phyloP scores from a whole-genome alignment of 352 stramenopile genomes.

The Achlya hypogyna region DNA sequence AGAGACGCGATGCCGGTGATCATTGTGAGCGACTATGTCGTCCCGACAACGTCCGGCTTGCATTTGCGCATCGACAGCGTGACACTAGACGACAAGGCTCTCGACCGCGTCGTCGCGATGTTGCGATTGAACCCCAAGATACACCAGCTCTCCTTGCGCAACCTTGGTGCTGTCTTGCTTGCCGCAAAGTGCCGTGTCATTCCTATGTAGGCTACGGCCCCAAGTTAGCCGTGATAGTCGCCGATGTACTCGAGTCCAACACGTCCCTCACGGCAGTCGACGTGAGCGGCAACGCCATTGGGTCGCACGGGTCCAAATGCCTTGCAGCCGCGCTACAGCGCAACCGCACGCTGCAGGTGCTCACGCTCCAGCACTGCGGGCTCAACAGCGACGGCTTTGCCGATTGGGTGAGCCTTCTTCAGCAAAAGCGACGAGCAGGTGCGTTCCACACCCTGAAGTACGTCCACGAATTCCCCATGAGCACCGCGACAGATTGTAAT shows the following conservation, averaged over 20 bases:
- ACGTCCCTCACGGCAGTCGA: conserved; percentile 1
- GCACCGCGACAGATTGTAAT: too few species aligned
- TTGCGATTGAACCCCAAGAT: not conserved
- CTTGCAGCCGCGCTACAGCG: not conserved
- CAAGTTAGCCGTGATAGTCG: conserved; percentile 13
- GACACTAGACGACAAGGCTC: not conserved
- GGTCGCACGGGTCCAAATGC: conserved; percentile 17
- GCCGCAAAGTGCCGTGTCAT: not conserved
- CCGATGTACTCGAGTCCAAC: conserved; percentile 6
- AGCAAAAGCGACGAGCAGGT: not conserved
- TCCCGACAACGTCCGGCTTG: not conserved
- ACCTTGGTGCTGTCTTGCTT: conserved; percentile 5
- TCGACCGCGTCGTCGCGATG: not conserved
- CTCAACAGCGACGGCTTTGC: conserved; percentile 3
- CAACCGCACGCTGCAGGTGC: not conserved
- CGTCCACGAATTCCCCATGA: too few species aligned
- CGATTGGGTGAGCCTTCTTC: conserved; percentile 4
- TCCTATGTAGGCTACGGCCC: conserved; percentile 7
- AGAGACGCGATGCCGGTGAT: not conserved
- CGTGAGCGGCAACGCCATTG: conserved; percentile 16
- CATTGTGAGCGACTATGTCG: not conserved
- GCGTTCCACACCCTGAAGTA: conserved; percentile 14
- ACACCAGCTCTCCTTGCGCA: not conserved
- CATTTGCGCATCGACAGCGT: conserved; percentile 3
- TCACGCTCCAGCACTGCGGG: not conserved